phyloP scores from a whole-genome alignment of 352 stramenopile genomes.

The Globisporangium nunn region DNA sequence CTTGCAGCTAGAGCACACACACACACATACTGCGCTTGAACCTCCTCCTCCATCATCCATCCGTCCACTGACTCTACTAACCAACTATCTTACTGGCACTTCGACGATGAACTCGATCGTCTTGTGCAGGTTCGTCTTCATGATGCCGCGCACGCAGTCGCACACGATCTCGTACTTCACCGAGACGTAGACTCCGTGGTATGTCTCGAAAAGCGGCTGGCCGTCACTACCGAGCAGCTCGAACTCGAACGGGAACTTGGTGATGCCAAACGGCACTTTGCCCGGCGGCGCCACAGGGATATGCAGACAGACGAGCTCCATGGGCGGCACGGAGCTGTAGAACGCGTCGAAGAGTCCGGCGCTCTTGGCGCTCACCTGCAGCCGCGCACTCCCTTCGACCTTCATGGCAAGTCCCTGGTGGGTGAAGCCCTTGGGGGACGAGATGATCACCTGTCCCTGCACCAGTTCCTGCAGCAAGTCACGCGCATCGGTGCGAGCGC shows the following conservation, averaged over 20 bases:
- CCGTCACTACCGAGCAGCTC: slow-evolving; percentile 57
- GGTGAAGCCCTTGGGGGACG: slow-evolving; percentile 76
- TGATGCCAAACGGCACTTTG: slow-evolving; percentile 72
- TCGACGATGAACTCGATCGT: slow-evolving; percentile 90
- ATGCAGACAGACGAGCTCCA: slow-evolving; percentile 84
- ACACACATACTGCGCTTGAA: background rate
- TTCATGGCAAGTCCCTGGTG: slow-evolving; percentile 81
- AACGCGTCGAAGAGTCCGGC: slow-evolving; percentile 80
- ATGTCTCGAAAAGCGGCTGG: slow-evolving; percentile 84
- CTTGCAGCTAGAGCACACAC: slow-evolving; percentile 22
- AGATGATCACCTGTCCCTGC: slow-evolving; percentile 82
- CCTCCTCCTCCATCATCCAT: slow-evolving; percentile 1
- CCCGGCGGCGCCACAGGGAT: slow-evolving; percentile 57
- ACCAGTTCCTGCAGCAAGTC: slow-evolving; percentile 49
- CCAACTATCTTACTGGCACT: slow-evolving; percentile 44
- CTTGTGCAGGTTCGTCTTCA: slow-evolving; percentile 83
- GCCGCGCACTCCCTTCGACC: slow-evolving; percentile 69
- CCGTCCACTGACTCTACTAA: background rate
- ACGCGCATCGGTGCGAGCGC: background rate
- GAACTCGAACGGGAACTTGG: slow-evolving; percentile 89
- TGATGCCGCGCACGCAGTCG: slow-evolving; percentile 80
- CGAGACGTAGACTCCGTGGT: slow-evolving; percentile 89
- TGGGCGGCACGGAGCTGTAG: slow-evolving; percentile 62
- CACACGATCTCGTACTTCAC: slow-evolving; percentile 87
- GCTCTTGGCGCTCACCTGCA: slow-evolving; percentile 79